A percentile compares a stretch with the other conserved stretches of the same genome.
Conservation (phyloP, 1,284 basidiomycete species). For the Moniliophthora roreri region DNA sequence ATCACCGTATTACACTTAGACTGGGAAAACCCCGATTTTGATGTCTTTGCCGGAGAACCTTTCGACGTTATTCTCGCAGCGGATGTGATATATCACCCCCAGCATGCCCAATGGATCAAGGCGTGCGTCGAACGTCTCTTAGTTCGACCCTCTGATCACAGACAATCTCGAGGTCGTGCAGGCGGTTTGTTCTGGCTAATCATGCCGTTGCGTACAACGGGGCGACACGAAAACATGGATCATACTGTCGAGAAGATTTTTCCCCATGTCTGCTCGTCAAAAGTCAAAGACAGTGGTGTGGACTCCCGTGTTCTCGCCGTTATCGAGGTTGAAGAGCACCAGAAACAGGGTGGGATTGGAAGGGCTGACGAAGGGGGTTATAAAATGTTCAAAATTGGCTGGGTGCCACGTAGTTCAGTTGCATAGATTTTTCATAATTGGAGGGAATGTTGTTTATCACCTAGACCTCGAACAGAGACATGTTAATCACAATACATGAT, state of each 20-base stretch:
- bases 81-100: slow-evolving; percentile 71
- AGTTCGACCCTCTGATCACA: slow-evolving; percentile 24
- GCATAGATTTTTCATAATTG: no score
- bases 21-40: slow-evolving; percentile 58
- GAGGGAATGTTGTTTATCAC: no score
- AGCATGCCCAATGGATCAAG: slow-evolving; percentile 68
- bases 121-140: slow-evolving; percentile 54
- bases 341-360: slow-evolving; percentile 51
- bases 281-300: neutral
- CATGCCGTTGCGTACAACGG: slow-evolving; percentile 65
- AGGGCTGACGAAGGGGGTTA: slow-evolving; percentile 72
- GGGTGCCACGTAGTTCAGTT: slow-evolving; percentile 33
- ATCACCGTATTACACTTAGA: slow-evolving; percentile 59
- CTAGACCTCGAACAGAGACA: no score
- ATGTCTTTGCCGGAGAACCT: slow-evolving; percentile 33
- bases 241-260: slow-evolving; percentile 62
- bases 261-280: slow-evolving; percentile 20
- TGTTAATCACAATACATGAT: no score
- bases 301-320: slow-evolving; percentile 36
- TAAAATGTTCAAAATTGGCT: slow-evolving; percentile 66
- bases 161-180: slow-evolving; percentile 10
- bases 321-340: slow-evolving; percentile 43
- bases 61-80: slow-evolving; percentile 65
- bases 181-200: slow-evolving; percentile 71
- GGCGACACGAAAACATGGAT: slow-evolving; percentile 64